Evolutionary conservation across 306 rosid species (phyloP).

Genomic region (Arachis stenosperma): DNA sequence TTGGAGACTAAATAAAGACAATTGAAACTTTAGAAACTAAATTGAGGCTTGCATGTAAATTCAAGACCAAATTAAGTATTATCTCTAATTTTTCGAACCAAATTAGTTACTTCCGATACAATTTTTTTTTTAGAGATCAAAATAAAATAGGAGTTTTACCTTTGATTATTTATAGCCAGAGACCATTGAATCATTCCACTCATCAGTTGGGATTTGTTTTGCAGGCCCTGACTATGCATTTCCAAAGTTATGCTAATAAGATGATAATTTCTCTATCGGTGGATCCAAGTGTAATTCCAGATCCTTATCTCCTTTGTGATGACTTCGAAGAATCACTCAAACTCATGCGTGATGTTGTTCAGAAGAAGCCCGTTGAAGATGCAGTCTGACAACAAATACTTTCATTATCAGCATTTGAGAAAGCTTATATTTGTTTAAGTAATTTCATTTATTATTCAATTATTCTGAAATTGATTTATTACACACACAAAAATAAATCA

Average conservation of each 20-base stretch:
- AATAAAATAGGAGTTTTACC: not conserved
- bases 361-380: constrained; percentile 26
- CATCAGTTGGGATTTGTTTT: not conserved
- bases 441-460: not conserved
- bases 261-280: constrained; percentile 57
- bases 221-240: constrained; percentile 75
- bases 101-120: no score
- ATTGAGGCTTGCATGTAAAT: no score
- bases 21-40: no score
- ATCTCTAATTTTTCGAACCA: no score
- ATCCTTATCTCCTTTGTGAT: constrained; percentile 58
- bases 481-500: no score
- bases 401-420: not conserved
- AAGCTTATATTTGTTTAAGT: not conserved
- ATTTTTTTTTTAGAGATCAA: no score
- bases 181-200: not conserved
- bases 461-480: not conserved
- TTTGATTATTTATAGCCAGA: not conserved
- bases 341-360: constrained; percentile 41
- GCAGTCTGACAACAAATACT: not conserved
- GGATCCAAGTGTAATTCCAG: constrained; percentile 58
- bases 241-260: constrained; percentile 53
- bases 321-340: constrained; percentile 63
- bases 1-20: no score
- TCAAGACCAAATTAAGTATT: no score